Percentiles rank a stretch among this genome's conserved stretches.
These are phyloP conservation scores for Nakazawaea anatomiae DNA, from an alignment of 805 yeast genomes.

Conservation along the genomic window DNA sequence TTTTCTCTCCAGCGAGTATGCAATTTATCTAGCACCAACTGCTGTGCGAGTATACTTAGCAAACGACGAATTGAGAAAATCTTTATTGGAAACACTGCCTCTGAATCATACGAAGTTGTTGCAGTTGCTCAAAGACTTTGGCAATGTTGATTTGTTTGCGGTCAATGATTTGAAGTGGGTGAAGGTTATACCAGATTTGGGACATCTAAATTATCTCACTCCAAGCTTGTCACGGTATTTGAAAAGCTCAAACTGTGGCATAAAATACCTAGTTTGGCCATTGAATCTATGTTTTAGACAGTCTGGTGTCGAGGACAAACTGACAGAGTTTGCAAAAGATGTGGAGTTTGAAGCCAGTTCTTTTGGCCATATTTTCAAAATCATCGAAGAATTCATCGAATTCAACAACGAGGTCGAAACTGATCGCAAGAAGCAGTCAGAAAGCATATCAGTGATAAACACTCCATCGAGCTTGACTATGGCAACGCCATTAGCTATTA, in stretches of 20 bases:
- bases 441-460: conserved; percentile 17
- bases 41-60: conserved; percentile 45
- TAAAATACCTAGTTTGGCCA: conserved; percentile 67
- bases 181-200: conserved; percentile 59
- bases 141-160: conserved; percentile 17
- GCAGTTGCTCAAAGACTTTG: conserved; percentile 31
- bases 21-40: conserved; percentile 48
- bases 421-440: conserved; percentile 9
- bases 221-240: conserved; percentile 55
- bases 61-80: conserved; percentile 24
- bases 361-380: conserved; percentile 20
- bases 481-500: neutral
- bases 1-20: conserved; percentile 25
- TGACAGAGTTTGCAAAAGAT: conserved; percentile 9
- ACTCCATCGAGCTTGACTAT: conserved; percentile 8
- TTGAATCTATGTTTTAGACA: conserved; percentile 59
- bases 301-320: conserved; percentile 19
- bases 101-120: conserved; percentile 30
- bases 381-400: conserved; percentile 23
- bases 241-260: conserved; percentile 26
- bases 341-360: neutral
- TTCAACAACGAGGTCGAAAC: conserved; percentile 13
- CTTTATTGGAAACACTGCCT: conserved; percentile 34
- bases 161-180: conserved; percentile 45
- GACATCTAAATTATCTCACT: conserved; percentile 63